Evolutionary conservation across 371 early-diverging fungal genomes (phyloP).

Genomic region (Apophysomyces trapeziformis): DNA sequence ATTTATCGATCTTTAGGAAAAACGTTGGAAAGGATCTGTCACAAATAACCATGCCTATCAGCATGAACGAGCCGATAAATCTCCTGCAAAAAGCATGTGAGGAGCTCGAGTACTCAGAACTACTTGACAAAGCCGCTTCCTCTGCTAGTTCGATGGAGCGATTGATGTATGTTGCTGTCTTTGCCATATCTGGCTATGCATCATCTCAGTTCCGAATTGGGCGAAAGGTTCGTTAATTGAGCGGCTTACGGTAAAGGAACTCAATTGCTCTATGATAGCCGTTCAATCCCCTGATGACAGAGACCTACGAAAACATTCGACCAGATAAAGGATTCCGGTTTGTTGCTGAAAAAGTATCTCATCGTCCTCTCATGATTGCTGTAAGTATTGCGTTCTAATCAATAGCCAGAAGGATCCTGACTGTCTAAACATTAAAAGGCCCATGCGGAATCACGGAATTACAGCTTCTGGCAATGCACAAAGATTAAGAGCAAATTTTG

Average conservation of each 20-base stretch:
- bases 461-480: conserved; percentile 75
- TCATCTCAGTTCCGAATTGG: conserved; percentile 80
- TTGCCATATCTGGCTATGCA: conserved; percentile 87
- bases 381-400: conserved; percentile 28
- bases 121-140: conserved; percentile 76
- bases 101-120: conserved; percentile 84
- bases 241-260: background rate
- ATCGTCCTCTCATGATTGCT: conserved; percentile 84
- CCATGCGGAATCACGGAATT: conserved; percentile 73
- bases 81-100: conserved; percentile 88
- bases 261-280: conserved; percentile 46
- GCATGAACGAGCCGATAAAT: conserved; percentile 91
- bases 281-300: conserved; percentile 95
- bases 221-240: conserved; percentile 58
- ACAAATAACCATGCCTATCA: conserved; percentile 91
- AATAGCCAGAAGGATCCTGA: background rate
- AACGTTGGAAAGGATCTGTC: conserved; percentile 94
- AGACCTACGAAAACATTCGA: conserved; percentile 91
- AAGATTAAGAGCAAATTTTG: conserved; percentile 84
- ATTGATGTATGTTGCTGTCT: conserved; percentile 76
- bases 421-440: conserved; percentile 33
- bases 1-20: conserved; percentile 83
- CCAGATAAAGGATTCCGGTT: conserved; percentile 82
- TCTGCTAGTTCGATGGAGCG: conserved; percentile 73
- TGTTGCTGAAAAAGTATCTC: conserved; percentile 90